Conservation (phyloP, 169 alveolate species). For the Toxoplasma gondii region DNA sequence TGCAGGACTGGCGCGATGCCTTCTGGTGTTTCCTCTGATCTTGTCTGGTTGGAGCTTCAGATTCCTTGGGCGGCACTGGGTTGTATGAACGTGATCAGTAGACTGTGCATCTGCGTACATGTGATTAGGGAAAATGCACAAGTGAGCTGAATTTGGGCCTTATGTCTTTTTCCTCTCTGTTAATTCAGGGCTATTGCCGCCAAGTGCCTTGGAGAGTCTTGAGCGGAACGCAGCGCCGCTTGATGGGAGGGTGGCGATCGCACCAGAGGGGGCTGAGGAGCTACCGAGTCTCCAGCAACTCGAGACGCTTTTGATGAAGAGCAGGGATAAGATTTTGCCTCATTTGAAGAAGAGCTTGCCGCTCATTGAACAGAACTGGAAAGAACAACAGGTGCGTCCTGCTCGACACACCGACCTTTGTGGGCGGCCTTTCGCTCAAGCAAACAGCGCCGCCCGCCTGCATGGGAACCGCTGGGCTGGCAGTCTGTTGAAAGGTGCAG, state of each 20-base stretch:
- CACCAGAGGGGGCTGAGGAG: slow-evolving; percentile 31
- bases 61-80: too few species aligned
- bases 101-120: too few species aligned
- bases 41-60: too few species aligned
- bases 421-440: too few species aligned
- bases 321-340: slow-evolving; percentile 33
- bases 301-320: slow-evolving; percentile 24
- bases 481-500: too few species aligned
- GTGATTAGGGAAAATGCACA: too few species aligned
- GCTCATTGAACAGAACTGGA: slow-evolving; percentile 39
- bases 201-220: slow-evolving; percentile 18
- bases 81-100: too few species aligned
- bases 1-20: too few species aligned
- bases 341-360: slow-evolving; percentile 21
- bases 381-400: slow-evolving; percentile 4
- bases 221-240: neutral
- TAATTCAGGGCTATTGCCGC: slow-evolving; percentile 16
- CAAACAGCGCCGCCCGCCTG: too few species aligned
- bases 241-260: slow-evolving; percentile 3
- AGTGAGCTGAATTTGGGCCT: too few species aligned
- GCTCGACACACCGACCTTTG: neutral
- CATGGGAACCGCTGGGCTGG: too few species aligned
- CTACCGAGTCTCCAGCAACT: slow-evolving; percentile 44
- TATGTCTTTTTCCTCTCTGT: neutral
- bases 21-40: too few species aligned